Percentiles rank a stretch among this genome's conserved stretches.
phyloP scores from a whole-genome alignment of 2,329 filamentous ascomycete species.

The Nemania serpens region DNA sequence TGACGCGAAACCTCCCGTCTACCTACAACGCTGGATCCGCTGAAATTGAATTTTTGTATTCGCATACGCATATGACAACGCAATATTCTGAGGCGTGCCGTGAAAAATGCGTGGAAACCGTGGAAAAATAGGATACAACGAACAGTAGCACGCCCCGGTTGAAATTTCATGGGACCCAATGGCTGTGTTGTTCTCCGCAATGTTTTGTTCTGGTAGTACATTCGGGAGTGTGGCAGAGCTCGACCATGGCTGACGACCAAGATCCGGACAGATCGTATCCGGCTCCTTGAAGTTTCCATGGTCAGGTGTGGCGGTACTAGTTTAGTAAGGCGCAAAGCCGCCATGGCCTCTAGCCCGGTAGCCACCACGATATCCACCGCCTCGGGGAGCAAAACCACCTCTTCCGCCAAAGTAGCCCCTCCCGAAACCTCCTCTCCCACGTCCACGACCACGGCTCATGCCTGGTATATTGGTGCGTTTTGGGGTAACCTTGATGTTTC shows the following conservation, averaged over 20 bases:
- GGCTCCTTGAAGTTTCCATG: not conserved
- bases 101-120: slow-evolving; percentile 5
- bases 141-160: slow-evolving; percentile 5
- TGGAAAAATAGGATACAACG: slow-evolving; percentile 17
- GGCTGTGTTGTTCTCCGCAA: slow-evolving; percentile 12
- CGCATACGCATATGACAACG: slow-evolving; percentile 16
- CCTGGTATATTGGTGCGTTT: slow-evolving; percentile 97
- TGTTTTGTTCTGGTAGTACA: slow-evolving; percentile 24
- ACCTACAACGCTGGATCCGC: slow-evolving; percentile 11
- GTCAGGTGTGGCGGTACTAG: not conserved
- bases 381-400: slow-evolving; percentile 54
- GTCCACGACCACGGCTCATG: slow-evolving; percentile 79
- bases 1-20: slow-evolving; percentile 6
- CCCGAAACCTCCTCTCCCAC: slow-evolving; percentile 56
- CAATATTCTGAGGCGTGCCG: slow-evolving; percentile 11
- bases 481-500: slow-evolving; percentile 91
- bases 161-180: slow-evolving; percentile 2
- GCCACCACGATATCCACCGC: slow-evolving; percentile 66
- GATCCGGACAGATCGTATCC: not conserved
- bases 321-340: slow-evolving; percentile 68
- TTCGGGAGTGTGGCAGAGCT: slow-evolving; percentile 5
- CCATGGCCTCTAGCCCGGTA: slow-evolving; percentile 62
- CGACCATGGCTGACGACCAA: slow-evolving; percentile 6
- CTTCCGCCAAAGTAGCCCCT: slow-evolving; percentile 58
- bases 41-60: slow-evolving; percentile 15